These are phyloP conservation scores for Corynespora cassiicola DNA, from an alignment of 2,329 filamentous ascomycete genomes.

Conservation along the genomic window DNA sequence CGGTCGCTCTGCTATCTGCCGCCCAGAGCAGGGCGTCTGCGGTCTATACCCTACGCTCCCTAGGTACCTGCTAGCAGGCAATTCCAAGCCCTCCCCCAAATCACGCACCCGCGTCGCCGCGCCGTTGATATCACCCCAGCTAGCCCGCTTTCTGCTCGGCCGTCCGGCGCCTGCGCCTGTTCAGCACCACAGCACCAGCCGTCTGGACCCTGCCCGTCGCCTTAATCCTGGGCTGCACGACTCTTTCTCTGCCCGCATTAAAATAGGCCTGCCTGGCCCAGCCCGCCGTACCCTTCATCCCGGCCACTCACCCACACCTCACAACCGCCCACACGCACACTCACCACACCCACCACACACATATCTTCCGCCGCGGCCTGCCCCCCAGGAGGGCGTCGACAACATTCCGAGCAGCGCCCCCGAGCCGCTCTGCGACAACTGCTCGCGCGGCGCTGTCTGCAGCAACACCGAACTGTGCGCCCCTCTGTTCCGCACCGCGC, in stretches of 20 bases:
- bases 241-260: slow-evolving; percentile 8
- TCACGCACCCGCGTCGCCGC: slow-evolving; percentile 4
- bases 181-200: slow-evolving; percentile 14
- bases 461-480: too few relatives aligned
- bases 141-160: slow-evolving; percentile 2
- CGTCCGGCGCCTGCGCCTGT: slow-evolving; percentile 10
- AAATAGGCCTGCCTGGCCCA: slow-evolving; percentile 11
- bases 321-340: slow-evolving; percentile 4
- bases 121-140: slow-evolving; percentile 6
- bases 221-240: slow-evolving; percentile 8
- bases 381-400: slow-evolving; percentile 18
- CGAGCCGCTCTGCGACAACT: slow-evolving; percentile 15
- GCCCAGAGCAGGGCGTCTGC: too few relatives aligned
- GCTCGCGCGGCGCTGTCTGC: not conserved
- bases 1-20: too few relatives aligned
- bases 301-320: slow-evolving; percentile 4
- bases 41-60: too few relatives aligned
- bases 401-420: slow-evolving; percentile 24
- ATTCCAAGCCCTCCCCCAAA: too few relatives aligned
- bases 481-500: slow-evolving; percentile 9
- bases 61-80: too few relatives aligned
- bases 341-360: slow-evolving; percentile 10
- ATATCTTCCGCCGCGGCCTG: slow-evolving; percentile 11
- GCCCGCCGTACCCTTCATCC: slow-evolving; percentile 2
- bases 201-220: slow-evolving; percentile 11